A percentile compares a stretch with the other conserved stretches of the same genome.
These are phyloP conservation scores for Leishmania tropica DNA, from an alignment of 208 protist species.

Conservation along the genomic window DNA sequence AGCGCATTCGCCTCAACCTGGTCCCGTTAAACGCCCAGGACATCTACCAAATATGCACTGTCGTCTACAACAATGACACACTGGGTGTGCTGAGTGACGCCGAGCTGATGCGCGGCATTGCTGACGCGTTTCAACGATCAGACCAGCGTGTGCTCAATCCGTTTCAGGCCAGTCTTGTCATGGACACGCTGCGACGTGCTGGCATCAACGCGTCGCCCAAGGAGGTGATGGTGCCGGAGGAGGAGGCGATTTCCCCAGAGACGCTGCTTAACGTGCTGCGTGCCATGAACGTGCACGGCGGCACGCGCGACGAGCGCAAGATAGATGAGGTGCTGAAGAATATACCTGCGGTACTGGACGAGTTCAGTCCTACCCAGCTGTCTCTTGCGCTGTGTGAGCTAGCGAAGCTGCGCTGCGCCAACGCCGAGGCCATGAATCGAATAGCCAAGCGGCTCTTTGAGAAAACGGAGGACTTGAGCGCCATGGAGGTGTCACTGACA, in stretches of 20 bases:
- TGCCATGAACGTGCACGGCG: slow-evolving; percentile 68
- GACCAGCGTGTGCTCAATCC: slow-evolving; percentile 84
- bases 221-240: slow-evolving; percentile 70
- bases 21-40: slow-evolving; percentile 85
- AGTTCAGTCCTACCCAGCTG: slow-evolving; percentile 76
- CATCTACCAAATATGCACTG: slow-evolving; percentile 80
- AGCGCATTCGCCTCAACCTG: slow-evolving; percentile 64
- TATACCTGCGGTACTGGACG: slow-evolving; percentile 65
- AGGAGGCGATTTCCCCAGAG: slow-evolving; percentile 80
- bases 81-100: slow-evolving; percentile 70
- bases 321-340: slow-evolving; percentile 58
- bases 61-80: slow-evolving; percentile 63
- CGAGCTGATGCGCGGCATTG: slow-evolving; percentile 86
- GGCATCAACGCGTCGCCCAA: slow-evolving; percentile 61
- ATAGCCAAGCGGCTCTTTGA: slow-evolving; percentile 62
- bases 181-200: slow-evolving; percentile 74
- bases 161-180: slow-evolving; percentile 78
- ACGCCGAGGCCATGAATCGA: slow-evolving; percentile 60
- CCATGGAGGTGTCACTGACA: slow-evolving; percentile 63
- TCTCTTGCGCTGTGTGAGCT: slow-evolving; percentile 65
- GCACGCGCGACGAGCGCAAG: slow-evolving; percentile 78
- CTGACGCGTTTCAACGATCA: slow-evolving; percentile 64
- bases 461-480: slow-evolving; percentile 54
- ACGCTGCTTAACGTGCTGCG: slow-evolving; percentile 72
- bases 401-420: slow-evolving; percentile 55